A percentile compares a stretch with the other conserved stretches of the same genome.
Conservation (phyloP, 495 filamentous ascomycete species). For the Hyphodiscus hymeniophilus region DNA sequence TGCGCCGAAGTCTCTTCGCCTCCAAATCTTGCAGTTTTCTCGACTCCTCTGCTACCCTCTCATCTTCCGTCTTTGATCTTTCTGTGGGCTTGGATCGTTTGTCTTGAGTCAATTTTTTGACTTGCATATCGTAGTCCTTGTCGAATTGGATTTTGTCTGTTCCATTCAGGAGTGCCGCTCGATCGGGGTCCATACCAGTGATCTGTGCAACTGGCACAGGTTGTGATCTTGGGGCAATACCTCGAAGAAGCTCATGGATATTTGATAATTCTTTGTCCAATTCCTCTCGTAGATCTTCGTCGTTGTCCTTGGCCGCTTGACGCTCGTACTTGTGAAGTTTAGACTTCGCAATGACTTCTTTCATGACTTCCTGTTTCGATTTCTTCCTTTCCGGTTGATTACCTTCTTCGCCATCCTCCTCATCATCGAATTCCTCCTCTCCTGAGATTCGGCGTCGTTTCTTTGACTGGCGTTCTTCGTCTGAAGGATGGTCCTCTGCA, state of each 20-base stretch:
- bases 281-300: conserved; percentile 81
- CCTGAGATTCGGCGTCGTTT: conserved; percentile 50
- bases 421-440: conserved; percentile 34
- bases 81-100: conserved; percentile 76
- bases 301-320: conserved; percentile 87
- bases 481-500: conserved; percentile 39
- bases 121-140: conserved; percentile 73
- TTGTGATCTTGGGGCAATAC: conserved; percentile 31
- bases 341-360: conserved; percentile 95
- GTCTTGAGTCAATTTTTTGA: conserved; percentile 76
- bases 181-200: conserved; percentile 41
- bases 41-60: conserved; percentile 68
- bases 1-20: conserved; percentile 61
- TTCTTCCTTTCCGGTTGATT: conserved; percentile 74
- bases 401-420: conserved; percentile 35
- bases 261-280: conserved; percentile 65
- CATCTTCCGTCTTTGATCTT: conserved; percentile 84
- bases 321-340: conserved; percentile 91
- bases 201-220: conserved; percentile 26
- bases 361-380: conserved; percentile 90
- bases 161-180: conserved; percentile 49
- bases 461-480: conserved; percentile 38
- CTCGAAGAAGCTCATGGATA: conserved; percentile 63
- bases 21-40: conserved; percentile 70
- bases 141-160: conserved; percentile 57